Evolutionary conservation across 2,329 filamentous ascomycete species (phyloP), one percentile per base, ranked within the genome.

Genomic region (Anthostomella pinea): DNA sequence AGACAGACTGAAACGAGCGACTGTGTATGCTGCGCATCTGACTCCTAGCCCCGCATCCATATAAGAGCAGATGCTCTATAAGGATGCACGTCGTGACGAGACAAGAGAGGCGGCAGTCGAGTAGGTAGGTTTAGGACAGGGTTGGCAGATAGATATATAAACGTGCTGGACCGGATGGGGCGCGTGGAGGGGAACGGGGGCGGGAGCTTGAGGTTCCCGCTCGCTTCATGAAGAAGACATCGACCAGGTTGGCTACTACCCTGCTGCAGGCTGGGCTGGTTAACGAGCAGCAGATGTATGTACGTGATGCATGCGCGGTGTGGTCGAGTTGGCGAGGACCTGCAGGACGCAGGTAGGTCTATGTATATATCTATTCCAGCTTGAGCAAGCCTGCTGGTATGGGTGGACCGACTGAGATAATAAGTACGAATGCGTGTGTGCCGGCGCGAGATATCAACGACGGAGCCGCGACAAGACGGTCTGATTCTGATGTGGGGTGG

Each of bases 151-250:
- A 29, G 15, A 15, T n/a, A n/a, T n/a, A 16, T 22, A 22, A 22
- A 11, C 21, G 7, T 11, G 21, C 11, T 11, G 21, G 21, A 22
- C 24, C 24, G 24, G 41, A 36, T 43, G 36, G 41, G 28, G 38
- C 41, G 35, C 38, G 32, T 20, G 33, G 21, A 31, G 15, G 21
- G 32, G 20, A 32, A 14, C 20, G 43, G 45, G 35, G 21, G 35
- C 33, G 31, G 46, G 43, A 49, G 45, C 46, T 49, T 46, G 46
- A 45, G 46, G 45, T 46, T 37, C 39, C 45, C 34, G 30, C 27
- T 37, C 39, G 22, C 33, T 38, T n/a, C n/a, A n/a, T n/a, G n/a
- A 26, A 8, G 43, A 40, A 39, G 45, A 30, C 35, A 31, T 31
- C 18, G 30, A 20, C 30, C 30, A 31, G 18, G 30, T 19, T 31